Evolutionary conservation across 345 rosid species (phyloP).

Genomic region (Eucalyptus brandiana): DNA sequence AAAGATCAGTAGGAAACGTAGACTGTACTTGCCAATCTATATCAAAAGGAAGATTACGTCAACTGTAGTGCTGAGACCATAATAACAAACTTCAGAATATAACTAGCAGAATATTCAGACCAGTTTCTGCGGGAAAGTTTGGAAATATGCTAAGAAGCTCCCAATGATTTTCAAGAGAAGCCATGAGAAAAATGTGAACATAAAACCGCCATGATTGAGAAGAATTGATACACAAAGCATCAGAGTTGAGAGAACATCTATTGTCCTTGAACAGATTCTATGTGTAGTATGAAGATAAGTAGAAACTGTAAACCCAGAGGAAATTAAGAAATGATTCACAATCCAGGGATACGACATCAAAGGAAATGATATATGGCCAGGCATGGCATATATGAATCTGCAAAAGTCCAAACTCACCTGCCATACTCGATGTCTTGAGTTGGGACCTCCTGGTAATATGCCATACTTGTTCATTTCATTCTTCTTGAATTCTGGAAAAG

Average conservation of each 20-base stretch:
- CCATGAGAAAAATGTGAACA: not conserved
- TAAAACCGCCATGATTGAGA: not conserved
- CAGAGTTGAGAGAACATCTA: not conserved
- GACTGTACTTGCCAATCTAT: too few species aligned
- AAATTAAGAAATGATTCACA: not conserved
- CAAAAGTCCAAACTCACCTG: too few species aligned
- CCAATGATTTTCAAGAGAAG: too few species aligned
- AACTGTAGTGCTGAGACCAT: too few species aligned
- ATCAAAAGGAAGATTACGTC: too few species aligned
- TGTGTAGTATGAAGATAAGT: not conserved
- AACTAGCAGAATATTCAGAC: too few species aligned
- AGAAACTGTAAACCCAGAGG: not conserved
- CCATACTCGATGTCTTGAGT: too few species aligned
- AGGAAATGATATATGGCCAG: not conserved
- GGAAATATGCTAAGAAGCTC: too few species aligned
- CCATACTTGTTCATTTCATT: constrained; percentile 45
- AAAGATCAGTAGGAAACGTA: too few species aligned
- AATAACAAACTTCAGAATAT: too few species aligned
- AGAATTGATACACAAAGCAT: not conserved
- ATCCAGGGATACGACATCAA: not conserved
- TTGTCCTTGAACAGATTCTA: not conserved
- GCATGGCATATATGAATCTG: not conserved
- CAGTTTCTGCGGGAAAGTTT: too few species aligned
- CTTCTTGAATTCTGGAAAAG: constrained; percentile 48
- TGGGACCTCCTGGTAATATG: too few species aligned